A percentile compares a stretch with the other conserved stretches of the same genome.
Conservation (phyloP, 2,329 filamentous ascomycete species). For the Phialophora tarda region DNA sequence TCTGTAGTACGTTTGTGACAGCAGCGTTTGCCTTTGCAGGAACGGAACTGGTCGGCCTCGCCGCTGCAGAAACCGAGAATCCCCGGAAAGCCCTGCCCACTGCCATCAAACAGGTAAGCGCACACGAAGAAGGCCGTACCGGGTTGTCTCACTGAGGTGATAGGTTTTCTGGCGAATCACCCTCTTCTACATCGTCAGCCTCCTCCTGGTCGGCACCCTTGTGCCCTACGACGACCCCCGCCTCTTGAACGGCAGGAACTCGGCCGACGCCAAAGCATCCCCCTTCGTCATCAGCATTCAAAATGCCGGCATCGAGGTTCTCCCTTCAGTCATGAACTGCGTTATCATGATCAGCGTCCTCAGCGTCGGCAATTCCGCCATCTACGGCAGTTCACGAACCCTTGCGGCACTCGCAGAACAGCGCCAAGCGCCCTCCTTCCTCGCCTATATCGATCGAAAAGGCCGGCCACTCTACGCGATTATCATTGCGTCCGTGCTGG, state of each 20-base stretch:
- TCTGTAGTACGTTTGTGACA: conserved; percentile 62
- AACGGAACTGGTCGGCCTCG: conserved; percentile 60
- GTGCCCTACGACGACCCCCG: conserved; percentile 49
- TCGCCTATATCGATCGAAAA: conserved; percentile 53
- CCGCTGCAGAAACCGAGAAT: conserved; percentile 59
- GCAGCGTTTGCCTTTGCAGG: conserved; percentile 64
- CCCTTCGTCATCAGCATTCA: conserved; percentile 71
- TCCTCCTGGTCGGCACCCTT: conserved; percentile 55
- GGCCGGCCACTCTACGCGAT: conserved; percentile 54
- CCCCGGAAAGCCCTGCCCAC: conserved; percentile 57
- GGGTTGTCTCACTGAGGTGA: not conserved
- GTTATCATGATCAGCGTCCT: conserved; percentile 68
- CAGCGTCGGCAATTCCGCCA: conserved; percentile 64
- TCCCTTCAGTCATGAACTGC: conserved; percentile 71
- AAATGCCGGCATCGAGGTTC: conserved; percentile 63
- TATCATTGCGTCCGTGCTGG: conserved; percentile 48
- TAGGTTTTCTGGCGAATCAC: conserved; percentile 56
- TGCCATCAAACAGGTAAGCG: conserved; percentile 54
- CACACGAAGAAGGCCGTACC: not conserved
- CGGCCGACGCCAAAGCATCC: conserved; percentile 55
- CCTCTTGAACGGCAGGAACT: conserved; percentile 48
- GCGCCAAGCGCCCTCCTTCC: conserved; percentile 52
- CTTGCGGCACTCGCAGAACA: conserved; percentile 59
- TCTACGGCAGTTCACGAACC: conserved; percentile 64
- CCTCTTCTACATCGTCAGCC: conserved; percentile 56